Evolutionary conservation across 371 early-diverging fungal species (phyloP).

Genomic region (Mucor racemosus): DNA sequence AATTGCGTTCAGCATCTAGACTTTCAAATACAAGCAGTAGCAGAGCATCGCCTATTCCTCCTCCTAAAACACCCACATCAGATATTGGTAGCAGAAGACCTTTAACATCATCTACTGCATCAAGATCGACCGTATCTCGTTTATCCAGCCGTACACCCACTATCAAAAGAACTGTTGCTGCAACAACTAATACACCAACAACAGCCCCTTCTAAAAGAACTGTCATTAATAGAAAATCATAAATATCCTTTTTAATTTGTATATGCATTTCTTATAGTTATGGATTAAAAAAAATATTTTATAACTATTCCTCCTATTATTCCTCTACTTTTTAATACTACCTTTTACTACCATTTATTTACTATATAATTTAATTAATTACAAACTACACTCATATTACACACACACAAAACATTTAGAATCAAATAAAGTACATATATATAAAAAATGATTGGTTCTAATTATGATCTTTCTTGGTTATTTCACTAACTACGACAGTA

Average conservation of each 20-base stretch:
- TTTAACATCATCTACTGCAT: not conserved
- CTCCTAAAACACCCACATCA: conserved; percentile 3
- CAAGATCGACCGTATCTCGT: not conserved
- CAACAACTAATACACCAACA: too few species aligned
- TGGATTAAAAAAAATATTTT: conserved; percentile 1
- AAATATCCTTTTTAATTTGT: too few species aligned
- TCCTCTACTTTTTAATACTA: conserved; percentile 1
- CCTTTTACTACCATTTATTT: not conserved
- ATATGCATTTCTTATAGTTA: conserved; percentile 9
- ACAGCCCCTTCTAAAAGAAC: conserved; percentile 12
- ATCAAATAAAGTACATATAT: conserved; percentile 4
- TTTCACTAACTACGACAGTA: conserved; percentile 25
- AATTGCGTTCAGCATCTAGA: not conserved
- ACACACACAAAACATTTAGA: conserved; percentile 6
- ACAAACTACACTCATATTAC: conserved; percentile 4
- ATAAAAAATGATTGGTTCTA: conserved; percentile 14
- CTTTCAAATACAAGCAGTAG: not conserved
- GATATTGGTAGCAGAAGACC: not conserved
- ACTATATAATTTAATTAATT: not conserved
- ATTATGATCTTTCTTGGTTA: conserved; percentile 19
- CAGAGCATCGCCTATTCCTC: conserved; percentile 5
- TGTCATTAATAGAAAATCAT: conserved; percentile 25
- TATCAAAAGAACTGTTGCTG: too few species aligned
- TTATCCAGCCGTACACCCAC: too few species aligned
- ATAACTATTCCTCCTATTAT: not conserved